A percentile compares a stretch with the other conserved stretches of the same genome.
phyloP scores from a whole-genome alignment of 1,284 basidiomycete species.

The Vanrija humicola region DNA sequence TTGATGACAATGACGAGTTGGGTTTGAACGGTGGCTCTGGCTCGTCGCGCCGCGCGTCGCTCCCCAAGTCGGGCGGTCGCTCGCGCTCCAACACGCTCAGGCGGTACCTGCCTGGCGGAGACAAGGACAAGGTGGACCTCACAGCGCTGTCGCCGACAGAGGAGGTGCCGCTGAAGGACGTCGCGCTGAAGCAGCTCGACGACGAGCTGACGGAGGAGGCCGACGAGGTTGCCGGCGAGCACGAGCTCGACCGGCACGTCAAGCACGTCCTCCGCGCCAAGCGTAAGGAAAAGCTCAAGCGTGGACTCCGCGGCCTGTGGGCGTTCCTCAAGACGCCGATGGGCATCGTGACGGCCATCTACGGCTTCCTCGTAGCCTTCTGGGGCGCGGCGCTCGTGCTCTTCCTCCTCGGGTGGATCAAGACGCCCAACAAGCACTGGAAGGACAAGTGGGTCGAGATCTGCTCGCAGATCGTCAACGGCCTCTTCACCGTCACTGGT shows the following conservation, averaged over 20 bases:
- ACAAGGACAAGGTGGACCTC: not conserved
- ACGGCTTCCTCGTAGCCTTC: constrained; percentile 71
- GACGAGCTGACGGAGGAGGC: constrained; percentile 1
- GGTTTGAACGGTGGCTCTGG: no score
- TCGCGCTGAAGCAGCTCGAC: not conserved
- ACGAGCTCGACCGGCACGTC: constrained; percentile 58
- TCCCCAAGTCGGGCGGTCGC: not conserved
- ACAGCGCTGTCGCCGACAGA: not conserved
- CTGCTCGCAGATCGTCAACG: constrained; percentile 67
- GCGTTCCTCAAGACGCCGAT: constrained; percentile 71
- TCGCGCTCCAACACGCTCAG: not conserved
- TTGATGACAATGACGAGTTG: no score
- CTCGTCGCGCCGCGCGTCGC: no score
- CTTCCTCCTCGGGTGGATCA: constrained; percentile 56
- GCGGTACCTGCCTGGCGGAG: not conserved
- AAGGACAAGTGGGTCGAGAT: constrained; percentile 57
- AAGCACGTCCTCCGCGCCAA: constrained; percentile 61
- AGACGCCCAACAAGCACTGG: constrained; percentile 30
- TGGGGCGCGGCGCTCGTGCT: constrained; percentile 82
- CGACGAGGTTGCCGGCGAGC: constrained; percentile 15
- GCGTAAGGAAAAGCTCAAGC: constrained; percentile 60
- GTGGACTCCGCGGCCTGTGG: constrained; percentile 69
- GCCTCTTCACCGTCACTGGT: constrained; percentile 73
- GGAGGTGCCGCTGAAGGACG: not conserved
- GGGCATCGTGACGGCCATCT: constrained; percentile 68